Evolutionary conservation across 2,329 filamentous ascomycete species (phyloP).

Genomic region (Dactylonectria macrodidyma): DNA sequence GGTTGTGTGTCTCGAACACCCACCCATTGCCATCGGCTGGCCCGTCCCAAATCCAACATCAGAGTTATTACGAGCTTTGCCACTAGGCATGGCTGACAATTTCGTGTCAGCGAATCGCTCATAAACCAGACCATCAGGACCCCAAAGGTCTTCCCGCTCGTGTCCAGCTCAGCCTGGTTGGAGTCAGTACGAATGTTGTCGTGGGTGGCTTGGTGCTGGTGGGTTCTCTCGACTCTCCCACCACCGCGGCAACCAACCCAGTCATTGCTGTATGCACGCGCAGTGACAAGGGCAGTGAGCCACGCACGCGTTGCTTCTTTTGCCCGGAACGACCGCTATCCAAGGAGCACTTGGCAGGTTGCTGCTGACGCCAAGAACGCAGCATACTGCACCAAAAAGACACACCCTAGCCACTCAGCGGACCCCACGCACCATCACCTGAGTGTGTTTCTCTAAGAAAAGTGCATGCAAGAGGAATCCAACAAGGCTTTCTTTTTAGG

Average conservation of each 20-base stretch:
- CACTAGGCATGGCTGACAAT: too few species aligned
- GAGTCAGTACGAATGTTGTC: neutral
- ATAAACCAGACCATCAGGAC: too few species aligned
- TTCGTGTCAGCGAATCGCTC: too few species aligned
- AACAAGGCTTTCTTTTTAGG: neutral
- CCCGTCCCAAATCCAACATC: too few species aligned
- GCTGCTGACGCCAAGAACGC: neutral
- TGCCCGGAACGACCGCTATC: neutral
- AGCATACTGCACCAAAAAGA: neutral
- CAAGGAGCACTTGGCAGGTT: neutral
- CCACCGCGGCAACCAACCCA: neutral
- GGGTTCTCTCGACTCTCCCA: neutral
- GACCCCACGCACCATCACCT: neutral
- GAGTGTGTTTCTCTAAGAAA: neutral
- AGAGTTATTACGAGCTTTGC: too few species aligned
- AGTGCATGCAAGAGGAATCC: neutral
- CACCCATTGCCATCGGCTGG: too few species aligned
- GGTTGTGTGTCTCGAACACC: too few species aligned
- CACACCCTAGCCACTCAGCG: neutral
- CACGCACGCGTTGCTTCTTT: neutral
- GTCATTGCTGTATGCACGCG: too few species aligned
- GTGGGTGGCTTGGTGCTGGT: neutral
- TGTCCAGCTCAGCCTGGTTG: too few species aligned
- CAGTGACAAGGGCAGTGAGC: neutral
- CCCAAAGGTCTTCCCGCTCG: too few species aligned